A percentile compares a stretch with the other conserved stretches of the same genome.
Conservation (phyloP, 2,329 filamentous ascomycete genomes). For the Leptographium wingfieldii region DNA sequence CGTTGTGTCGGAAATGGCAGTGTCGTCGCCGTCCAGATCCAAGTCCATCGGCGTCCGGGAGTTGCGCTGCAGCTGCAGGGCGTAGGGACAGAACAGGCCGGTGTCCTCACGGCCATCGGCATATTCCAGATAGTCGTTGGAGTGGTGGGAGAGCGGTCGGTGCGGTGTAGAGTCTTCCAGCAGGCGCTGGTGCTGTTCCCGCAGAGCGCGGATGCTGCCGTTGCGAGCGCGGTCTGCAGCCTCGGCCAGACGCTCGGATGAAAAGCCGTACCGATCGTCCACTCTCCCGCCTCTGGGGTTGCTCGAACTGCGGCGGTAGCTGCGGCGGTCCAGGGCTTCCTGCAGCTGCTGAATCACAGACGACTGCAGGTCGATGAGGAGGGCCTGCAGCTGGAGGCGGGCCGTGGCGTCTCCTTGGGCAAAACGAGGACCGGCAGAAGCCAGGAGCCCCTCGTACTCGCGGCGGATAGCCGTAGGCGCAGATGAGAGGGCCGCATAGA, state of each 20-base stretch:
- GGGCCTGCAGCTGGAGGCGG: slow-evolving; percentile 23
- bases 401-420: slow-evolving; percentile 23
- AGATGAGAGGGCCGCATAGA: slow-evolving; percentile 17
- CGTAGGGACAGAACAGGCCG: slow-evolving; percentile 21
- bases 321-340: slow-evolving; percentile 18
- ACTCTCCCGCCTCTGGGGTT: background rate
- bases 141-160: slow-evolving; percentile 11
- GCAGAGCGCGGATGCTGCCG: slow-evolving; percentile 22
- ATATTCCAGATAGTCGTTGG: background rate
- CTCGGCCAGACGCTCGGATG: slow-evolving; percentile 15
- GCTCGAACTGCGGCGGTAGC: slow-evolving; percentile 16
- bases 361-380: slow-evolving; percentile 24
- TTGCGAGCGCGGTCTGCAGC: slow-evolving; percentile 22
- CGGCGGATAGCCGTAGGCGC: slow-evolving; percentile 20
- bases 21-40: slow-evolving; percentile 10
- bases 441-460: slow-evolving; percentile 22
- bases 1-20: background rate
- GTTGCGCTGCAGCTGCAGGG: slow-evolving; percentile 19
- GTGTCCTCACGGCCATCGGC: slow-evolving; percentile 7
- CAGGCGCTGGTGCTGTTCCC: slow-evolving; percentile 21
- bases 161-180: slow-evolving; percentile 10
- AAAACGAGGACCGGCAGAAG: slow-evolving; percentile 20
- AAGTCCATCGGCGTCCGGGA: slow-evolving; percentile 13
- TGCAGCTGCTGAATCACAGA: slow-evolving; percentile 25
- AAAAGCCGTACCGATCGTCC: slow-evolving; percentile 10